Conservation (phyloP, 192 early-diverging fungal species). For the Podila horticola region DNA sequence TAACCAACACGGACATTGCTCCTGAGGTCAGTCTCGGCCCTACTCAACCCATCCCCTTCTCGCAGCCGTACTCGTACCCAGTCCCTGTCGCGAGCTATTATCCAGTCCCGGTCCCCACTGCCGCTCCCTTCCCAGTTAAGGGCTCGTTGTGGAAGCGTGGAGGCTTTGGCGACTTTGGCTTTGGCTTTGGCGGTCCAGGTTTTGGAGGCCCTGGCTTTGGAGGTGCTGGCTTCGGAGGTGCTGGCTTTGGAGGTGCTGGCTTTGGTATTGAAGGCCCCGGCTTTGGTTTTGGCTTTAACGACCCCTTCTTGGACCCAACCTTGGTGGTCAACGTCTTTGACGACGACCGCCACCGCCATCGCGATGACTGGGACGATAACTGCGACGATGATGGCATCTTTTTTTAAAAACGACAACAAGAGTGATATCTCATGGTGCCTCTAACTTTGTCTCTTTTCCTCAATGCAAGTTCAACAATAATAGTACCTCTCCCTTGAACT, state of each 20-base stretch:
- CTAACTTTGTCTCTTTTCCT: no score
- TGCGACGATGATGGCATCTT: background rate
- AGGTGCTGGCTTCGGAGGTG: no score
- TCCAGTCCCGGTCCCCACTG: constrained; percentile 24
- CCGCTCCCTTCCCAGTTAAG: constrained; percentile 13
- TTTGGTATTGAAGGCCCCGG: no score
- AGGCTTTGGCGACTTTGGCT: background rate
- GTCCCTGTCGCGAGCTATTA: constrained; percentile 7
- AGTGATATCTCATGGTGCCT: no score
- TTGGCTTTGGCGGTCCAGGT: background rate
- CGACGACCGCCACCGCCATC: no score
- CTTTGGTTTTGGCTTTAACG: background rate
- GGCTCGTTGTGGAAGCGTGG: constrained; percentile 2
- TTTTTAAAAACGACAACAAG: no score
- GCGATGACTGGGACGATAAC: background rate
- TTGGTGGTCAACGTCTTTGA: no score
- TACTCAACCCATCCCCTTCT: constrained; percentile 30
- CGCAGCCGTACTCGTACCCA: background rate
- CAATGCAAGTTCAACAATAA: no score
- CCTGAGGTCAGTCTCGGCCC: constrained; percentile 35
- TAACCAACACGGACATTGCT: constrained; percentile 39
- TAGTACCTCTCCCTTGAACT: no score
- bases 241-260: background rate
- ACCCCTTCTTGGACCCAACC: no score
- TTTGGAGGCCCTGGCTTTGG: background rate